These are phyloP conservation scores for Lodderomyces beijingensis DNA, from an alignment of 1,139 yeast genomes.

Conservation along the genomic window DNA sequence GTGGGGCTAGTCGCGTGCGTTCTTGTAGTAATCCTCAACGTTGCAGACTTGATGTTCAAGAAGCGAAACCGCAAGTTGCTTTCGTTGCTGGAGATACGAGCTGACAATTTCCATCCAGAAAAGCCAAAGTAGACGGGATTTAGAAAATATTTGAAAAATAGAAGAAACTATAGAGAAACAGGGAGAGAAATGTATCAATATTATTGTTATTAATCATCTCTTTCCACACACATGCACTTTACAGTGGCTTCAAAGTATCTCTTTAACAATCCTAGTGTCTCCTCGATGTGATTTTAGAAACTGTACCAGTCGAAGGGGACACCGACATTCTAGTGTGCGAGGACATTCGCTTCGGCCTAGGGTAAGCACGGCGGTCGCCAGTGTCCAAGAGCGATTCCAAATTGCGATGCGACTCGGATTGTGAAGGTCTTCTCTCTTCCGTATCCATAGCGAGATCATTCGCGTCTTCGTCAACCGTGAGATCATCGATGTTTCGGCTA, in stretches of 20 bases:
- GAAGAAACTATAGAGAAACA: background rate
- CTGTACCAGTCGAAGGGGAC: constrained; percentile 6
- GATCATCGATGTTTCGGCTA: constrained; percentile 62
- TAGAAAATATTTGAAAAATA: background rate
- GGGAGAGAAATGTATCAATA: no score
- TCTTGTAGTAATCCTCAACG: constrained; percentile 24
- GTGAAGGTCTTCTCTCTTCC: constrained; percentile 13
- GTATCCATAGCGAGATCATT: constrained; percentile 12
- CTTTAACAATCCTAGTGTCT: no score
- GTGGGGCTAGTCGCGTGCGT: constrained; percentile 24
- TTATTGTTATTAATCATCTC: no score
- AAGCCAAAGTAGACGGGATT: no score
- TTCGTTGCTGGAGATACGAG: constrained; percentile 4
- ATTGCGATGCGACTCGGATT: constrained; percentile 12
- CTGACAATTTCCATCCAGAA: constrained; percentile 4
- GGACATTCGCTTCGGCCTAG: constrained; percentile 12
- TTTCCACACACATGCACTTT: no score
- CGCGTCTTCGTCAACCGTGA: constrained; percentile 39
- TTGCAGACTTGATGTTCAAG: constrained; percentile 11
- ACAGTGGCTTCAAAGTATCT: no score
- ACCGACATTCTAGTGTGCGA: constrained; percentile 5
- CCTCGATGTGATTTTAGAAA: no score
- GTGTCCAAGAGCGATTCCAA: constrained; percentile 14
- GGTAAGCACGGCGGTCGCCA: constrained; percentile 16
- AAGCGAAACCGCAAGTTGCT: background rate